Evolutionary conservation across 2,329 filamentous ascomycete species (phyloP).

Genomic region (Penicillium sp.): DNA sequence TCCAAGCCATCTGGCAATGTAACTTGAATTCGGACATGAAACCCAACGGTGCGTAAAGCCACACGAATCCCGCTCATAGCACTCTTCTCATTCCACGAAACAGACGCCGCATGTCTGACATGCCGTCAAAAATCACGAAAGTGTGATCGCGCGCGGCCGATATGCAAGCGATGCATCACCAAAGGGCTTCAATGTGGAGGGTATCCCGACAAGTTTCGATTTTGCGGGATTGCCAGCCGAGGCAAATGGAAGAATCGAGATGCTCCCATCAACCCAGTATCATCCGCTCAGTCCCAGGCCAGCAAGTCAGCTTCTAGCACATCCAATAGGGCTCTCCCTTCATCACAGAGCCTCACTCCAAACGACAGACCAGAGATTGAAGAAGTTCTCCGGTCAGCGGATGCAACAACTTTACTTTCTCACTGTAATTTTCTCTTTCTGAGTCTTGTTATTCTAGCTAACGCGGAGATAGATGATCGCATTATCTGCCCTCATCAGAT

Average conservation of each 20-base stretch:
- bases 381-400: background rate
- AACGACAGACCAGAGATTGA: background rate
- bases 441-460: background rate
- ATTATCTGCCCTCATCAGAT: constrained; percentile 33
- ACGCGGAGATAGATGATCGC: constrained; percentile 22
- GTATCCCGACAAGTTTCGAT: constrained; percentile 34
- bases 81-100: background rate
- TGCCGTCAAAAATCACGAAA: constrained; percentile 35
- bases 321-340: background rate
- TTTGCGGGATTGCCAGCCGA: constrained; percentile 31
- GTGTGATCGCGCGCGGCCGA: constrained; percentile 32
- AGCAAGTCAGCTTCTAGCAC: background rate
- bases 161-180: constrained; percentile 30
- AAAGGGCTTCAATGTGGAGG: constrained; percentile 33
- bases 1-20: background rate
- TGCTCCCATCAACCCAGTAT: constrained; percentile 12
- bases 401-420: constrained; percentile 20
- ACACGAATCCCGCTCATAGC: background rate
- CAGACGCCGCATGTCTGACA: constrained; percentile 34
- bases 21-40: background rate
- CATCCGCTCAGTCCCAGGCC: background rate
- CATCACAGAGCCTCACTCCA: background rate
- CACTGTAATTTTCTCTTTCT: constrained; percentile 20
- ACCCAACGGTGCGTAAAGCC: background rate
- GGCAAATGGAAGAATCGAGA: constrained; percentile 32